Evolutionary conservation across 192 early-diverging fungal species (phyloP), one percentile per base, ranked within the genome.

Genomic region (Dissophora ornata): DNA sequence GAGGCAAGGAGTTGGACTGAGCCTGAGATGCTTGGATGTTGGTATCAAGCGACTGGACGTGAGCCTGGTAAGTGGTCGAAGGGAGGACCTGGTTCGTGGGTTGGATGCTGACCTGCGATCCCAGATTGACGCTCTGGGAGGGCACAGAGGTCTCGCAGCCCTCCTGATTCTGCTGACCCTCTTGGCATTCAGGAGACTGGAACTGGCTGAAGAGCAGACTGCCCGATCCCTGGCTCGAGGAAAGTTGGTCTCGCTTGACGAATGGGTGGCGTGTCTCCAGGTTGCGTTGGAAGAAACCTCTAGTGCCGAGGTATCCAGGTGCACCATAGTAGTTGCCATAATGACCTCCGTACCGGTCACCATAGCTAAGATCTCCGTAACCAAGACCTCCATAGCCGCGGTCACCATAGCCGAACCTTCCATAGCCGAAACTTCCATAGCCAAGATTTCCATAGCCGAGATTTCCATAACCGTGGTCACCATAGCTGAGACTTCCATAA

Each of bases 121-220:
- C 71, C n/a, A 75, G 16, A 16, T 75, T 51, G 29, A 75, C 71
- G 18, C n/a, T 66, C 57, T 59, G 57, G 13, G 48, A n/a, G 12
- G 71, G 71, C 22, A 75, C 28, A 4, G 30, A 41, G n/a, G 63
- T 44, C 6, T 63, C 18, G 34, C 71, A 75, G 7, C 28, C 51
- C 16, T 15, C 38, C 15, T 71, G 54, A 13, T n/a, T 49, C 12
- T 15, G 22, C n/a, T 69, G 56, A 18, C 40, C 22, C 1, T 30
- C 33, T 19, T 41, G 3, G 12, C 36, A 34, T 34, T 25, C 19
- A 16, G 13, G 30, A 1, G 44, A 29, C 57, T 75, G 71, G 51
- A 75, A 55, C 63, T 75, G 71, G 15, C 58, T 75, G 45, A 75
- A 75, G 33, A 75, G 71, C n/a, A 67, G 25, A 26, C 44, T 75